Percentiles rank a stretch among this genome's conserved stretches.
phyloP scores from a whole-genome alignment of 2,329 filamentous ascomycete genomes.

The Sphaerulina vaccinii region DNA sequence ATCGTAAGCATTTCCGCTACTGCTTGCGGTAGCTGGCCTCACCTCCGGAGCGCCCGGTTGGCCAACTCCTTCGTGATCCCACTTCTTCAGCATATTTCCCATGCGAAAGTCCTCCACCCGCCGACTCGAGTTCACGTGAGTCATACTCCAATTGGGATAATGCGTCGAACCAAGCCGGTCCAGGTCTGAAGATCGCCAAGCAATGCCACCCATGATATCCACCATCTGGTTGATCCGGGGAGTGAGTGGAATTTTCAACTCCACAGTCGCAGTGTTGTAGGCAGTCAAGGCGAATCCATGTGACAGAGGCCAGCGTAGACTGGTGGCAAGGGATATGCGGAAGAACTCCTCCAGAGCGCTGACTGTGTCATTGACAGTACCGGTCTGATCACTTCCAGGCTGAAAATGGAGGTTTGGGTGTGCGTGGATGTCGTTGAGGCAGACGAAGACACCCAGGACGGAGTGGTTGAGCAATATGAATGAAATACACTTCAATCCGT shows the following conservation, averaged over 20 bases:
- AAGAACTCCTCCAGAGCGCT: slow-evolving; percentile 12
- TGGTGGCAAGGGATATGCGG: slow-evolving; percentile 7
- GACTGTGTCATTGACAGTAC: slow-evolving; percentile 3
- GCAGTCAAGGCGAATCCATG: slow-evolving; percentile 1
- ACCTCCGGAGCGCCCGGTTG: background rate
- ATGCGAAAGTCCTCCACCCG: slow-evolving; percentile 8
- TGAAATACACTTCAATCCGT: slow-evolving; percentile 8
- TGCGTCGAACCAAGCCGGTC: background rate
- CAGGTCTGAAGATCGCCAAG: slow-evolving; percentile 8
- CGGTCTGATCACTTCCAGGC: background rate
- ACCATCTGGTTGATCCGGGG: background rate
- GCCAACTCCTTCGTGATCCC: background rate
- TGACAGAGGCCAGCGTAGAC: slow-evolving; percentile 6
- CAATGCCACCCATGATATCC: slow-evolving; percentile 2
- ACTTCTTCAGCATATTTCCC: slow-evolving; percentile 7
- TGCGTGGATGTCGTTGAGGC: slow-evolving; percentile 8
- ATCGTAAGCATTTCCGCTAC: slow-evolving; percentile 1
- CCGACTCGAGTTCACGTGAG: background rate
- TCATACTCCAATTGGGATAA: slow-evolving; percentile 14
- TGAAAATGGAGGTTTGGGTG: background rate
- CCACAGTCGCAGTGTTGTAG: slow-evolving; percentile 7
- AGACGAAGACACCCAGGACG: slow-evolving; percentile 9
- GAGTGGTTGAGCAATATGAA: slow-evolving; percentile 12
- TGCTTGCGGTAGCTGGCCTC: background rate
- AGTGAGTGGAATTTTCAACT: slow-evolving; percentile 1